Percentiles rank a stretch among this genome's conserved stretches.
phyloP scores from a whole-genome alignment of 176 grass and related monocot species.

The Hordeum marinum region DNA sequence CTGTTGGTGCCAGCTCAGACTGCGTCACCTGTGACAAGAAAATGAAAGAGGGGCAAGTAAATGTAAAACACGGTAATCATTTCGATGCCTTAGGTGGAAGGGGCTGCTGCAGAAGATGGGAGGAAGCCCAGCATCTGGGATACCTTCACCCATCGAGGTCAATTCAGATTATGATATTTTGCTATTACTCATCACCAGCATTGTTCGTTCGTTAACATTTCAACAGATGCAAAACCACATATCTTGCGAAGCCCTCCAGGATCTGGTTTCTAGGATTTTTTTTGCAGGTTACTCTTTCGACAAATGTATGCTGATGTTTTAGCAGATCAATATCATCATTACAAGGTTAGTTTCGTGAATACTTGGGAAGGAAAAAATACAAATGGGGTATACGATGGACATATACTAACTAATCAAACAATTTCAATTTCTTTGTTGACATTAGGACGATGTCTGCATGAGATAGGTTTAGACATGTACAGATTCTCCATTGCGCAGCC shows the following conservation, averaged over 20 bases:
- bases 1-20: no score
- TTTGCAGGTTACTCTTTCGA: not conserved
- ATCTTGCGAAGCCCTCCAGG: not conserved
- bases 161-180: not conserved
- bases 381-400: not conserved
- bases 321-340: constrained; percentile 73
- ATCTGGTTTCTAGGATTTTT: no score
- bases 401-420: not conserved
- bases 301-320: no score
- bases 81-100: constrained; percentile 37
- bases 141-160: constrained; percentile 50
- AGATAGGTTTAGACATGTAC: constrained; percentile 66
- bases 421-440: not conserved
- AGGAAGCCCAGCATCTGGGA: no score
- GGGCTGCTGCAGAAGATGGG: constrained; percentile 53
- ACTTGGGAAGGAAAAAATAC: not conserved
- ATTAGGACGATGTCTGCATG: constrained; percentile 73
- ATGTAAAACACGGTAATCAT: no score
- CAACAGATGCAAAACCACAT: not conserved
- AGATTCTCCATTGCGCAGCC: constrained; percentile 78
- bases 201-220: not conserved
- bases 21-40: no score
- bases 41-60: no score
- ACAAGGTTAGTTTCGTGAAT: constrained; percentile 34
- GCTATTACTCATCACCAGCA: not conserved